These are phyloP conservation scores for Rhizopogon roseolus DNA, from an alignment of 768 basidiomycete species.

Conservation along the genomic window DNA sequence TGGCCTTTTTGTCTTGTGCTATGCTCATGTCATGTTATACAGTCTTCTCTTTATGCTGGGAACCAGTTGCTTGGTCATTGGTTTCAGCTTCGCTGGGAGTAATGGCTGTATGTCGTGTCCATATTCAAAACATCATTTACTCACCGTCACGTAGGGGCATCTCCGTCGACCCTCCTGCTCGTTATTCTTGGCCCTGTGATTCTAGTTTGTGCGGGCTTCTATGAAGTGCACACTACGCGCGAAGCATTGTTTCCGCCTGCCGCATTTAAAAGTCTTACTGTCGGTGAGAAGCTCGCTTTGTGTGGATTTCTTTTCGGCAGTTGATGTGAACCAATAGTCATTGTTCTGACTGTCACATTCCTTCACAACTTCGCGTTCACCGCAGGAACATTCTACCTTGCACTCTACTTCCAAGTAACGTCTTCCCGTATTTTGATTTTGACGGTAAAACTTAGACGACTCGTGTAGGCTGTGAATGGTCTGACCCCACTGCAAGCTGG, in stretches of 20 bases:
- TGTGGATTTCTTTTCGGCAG: slow-evolving; percentile 4
- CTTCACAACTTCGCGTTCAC: slow-evolving; percentile 82
- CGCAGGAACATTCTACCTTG: slow-evolving; percentile 83
- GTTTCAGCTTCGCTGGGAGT: slow-evolving; percentile 71
- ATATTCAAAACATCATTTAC: background rate
- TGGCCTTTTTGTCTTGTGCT: slow-evolving; percentile 7
- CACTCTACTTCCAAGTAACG: slow-evolving; percentile 74
- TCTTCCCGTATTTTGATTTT: slow-evolving; percentile 2
- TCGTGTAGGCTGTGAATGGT: slow-evolving; percentile 58
- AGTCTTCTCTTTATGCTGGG: slow-evolving; percentile 74
- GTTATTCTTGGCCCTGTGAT: slow-evolving; percentile 52
- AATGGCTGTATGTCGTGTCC: slow-evolving; percentile 54
- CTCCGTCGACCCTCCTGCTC: slow-evolving; percentile 55
- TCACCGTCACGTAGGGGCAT: slow-evolving; percentile 46
- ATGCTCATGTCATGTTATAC: slow-evolving; percentile 15
- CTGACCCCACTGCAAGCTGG: slow-evolving; percentile 71
- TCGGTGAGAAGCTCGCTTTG: slow-evolving; percentile 37
- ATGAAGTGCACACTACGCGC: slow-evolving; percentile 62
- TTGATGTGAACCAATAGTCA: slow-evolving; percentile 36
- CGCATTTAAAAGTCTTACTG: slow-evolving; percentile 54
- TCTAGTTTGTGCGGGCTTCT: slow-evolving; percentile 56
- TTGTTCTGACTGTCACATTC: slow-evolving; percentile 64
- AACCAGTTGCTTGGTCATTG: slow-evolving; percentile 69
- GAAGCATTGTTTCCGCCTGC: slow-evolving; percentile 70
- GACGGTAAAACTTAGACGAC: slow-evolving; percentile 2